Conservation (phyloP, 2,329 filamentous ascomycete genomes). For the Teratosphaeria viscida region DNA sequence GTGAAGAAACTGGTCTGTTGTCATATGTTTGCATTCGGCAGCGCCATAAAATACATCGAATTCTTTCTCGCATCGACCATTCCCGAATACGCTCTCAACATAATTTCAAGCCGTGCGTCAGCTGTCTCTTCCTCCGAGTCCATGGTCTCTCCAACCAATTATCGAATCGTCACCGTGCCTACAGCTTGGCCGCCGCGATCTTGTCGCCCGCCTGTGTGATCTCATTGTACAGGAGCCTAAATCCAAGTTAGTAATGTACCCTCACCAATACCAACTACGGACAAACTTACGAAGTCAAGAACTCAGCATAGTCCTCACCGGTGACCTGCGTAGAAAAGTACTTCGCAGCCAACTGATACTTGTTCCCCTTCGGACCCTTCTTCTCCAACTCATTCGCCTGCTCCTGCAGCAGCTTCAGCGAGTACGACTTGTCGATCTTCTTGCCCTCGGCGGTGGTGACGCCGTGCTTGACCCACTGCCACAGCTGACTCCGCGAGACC, state of each 20-base stretch:
- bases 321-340: conserved; percentile 92
- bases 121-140: background rate
- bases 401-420: conserved; percentile 77
- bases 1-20: background rate
- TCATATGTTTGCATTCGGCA: background rate
- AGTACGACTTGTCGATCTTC: conserved; percentile 85
- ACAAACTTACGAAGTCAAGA: conserved; percentile 65
- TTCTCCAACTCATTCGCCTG: conserved; percentile 63
- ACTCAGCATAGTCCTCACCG: conserved; percentile 95
- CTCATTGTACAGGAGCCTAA: conserved; percentile 73
- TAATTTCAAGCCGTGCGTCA: background rate
- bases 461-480: conserved; percentile 80
- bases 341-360: conserved; percentile 79
- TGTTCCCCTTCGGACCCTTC: conserved; percentile 77
- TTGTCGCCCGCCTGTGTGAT: conserved; percentile 64
- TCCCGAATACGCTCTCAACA: background rate
- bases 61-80: background rate
- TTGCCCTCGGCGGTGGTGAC: conserved; percentile 77
- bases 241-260: conserved; percentile 9
- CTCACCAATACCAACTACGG: conserved; percentile 3
- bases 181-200: conserved; percentile 42
- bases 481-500: conserved; percentile 85
- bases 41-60: background rate
- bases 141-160: background rate
- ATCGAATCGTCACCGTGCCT: background rate